A percentile compares a stretch with the other conserved stretches of the same genome.
Evolutionary conservation across 768 basidiomycete species (phyloP).

Genomic region (Kwoniella mangroviensis): DNA sequence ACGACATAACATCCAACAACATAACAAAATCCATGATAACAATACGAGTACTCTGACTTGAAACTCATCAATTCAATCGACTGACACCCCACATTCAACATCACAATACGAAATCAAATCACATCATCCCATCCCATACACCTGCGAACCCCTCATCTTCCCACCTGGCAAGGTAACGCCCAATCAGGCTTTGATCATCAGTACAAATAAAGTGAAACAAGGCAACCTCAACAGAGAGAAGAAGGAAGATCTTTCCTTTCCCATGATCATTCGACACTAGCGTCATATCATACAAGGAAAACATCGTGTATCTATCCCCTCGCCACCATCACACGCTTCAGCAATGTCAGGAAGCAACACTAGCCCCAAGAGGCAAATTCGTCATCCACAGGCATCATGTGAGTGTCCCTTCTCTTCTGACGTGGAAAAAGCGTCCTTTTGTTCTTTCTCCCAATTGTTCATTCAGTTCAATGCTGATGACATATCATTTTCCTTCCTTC

Average conservation of each 20-base stretch:
- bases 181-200: neutral
- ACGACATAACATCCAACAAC: slow-evolving; percentile 1
- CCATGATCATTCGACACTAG: neutral
- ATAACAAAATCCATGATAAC: too few species aligned
- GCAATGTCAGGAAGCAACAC: slow-evolving; percentile 37
- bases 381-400: slow-evolving; percentile 56
- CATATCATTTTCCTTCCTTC: slow-evolving; percentile 7
- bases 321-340: slow-evolving; percentile 2
- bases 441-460: neutral
- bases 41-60: too few species aligned
- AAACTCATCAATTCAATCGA: too few species aligned
- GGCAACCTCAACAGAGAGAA: neutral
- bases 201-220: neutral
- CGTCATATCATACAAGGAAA: neutral
- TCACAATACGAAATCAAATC: too few species aligned
- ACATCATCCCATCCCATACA: too few species aligned
- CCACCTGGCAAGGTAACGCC: too few species aligned
- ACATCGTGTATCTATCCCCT: neutral
- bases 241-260: slow-evolving; percentile 6
- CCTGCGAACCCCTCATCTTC: too few species aligned
- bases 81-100: too few species aligned
- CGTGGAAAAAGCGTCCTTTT: slow-evolving; percentile 7
- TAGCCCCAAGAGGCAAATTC: slow-evolving; percentile 53
- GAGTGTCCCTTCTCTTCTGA: slow-evolving; percentile 20
- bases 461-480: neutral